phyloP scores from a whole-genome alignment of 371 early-diverging fungal genomes.

The Nosema granulosis region DNA sequence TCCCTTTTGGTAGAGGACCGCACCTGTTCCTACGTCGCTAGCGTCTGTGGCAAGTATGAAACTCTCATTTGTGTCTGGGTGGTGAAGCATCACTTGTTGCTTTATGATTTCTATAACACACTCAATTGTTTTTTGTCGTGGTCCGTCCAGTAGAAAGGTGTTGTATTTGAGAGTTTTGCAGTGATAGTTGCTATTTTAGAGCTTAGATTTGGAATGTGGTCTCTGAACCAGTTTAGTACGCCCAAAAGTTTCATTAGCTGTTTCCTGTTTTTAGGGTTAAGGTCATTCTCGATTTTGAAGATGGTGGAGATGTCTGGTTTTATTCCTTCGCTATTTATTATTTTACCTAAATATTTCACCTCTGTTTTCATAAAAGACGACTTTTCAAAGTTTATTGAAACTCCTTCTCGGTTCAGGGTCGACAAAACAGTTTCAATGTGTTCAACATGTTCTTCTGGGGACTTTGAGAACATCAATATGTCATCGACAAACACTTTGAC shows the following conservation, averaged over 20 bases:
- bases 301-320: slow-evolving; percentile 13
- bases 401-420: neutral
- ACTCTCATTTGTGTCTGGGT: slow-evolving; percentile 17
- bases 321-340: slow-evolving; percentile 34
- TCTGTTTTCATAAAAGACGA: slow-evolving; percentile 66
- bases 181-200: neutral
- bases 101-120: neutral
- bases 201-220: neutral
- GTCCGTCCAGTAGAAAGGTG: neutral
- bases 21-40: slow-evolving; percentile 10
- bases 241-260: neutral
- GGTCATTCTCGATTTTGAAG: slow-evolving; percentile 15
- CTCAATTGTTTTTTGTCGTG: too few relatives aligned
- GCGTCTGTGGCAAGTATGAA: slow-evolving; percentile 35
- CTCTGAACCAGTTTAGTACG: neutral
- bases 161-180: neutral
- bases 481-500: neutral
- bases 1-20: slow-evolving; percentile 38
- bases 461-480: neutral
- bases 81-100: neutral
- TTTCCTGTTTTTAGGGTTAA: neutral
- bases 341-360: slow-evolving; percentile 67
- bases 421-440: slow-evolving; percentile 2
- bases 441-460: neutral
- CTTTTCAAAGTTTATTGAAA: slow-evolving; percentile 65